Evolutionary conservation across 78 protist species (phyloP).

Genomic region (Acrasis kona): DNA sequence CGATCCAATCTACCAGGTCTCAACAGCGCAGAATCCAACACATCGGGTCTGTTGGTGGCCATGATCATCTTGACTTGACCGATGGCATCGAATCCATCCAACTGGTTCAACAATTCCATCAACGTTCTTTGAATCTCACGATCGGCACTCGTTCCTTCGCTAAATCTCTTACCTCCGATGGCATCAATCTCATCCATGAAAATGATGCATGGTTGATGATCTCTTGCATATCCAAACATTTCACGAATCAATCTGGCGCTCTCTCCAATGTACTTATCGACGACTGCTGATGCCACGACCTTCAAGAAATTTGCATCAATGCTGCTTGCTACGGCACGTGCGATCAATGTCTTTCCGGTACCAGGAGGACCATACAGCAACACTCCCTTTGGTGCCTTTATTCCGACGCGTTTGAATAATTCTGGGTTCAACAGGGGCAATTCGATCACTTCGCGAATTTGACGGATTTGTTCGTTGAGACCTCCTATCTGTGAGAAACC

Average conservation of each 20-base stretch:
- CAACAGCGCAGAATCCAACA: conserved; percentile 92
- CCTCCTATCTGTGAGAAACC: conserved; percentile 88
- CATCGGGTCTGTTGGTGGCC: conserved; percentile 99
- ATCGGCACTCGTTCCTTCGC: conserved; percentile 94
- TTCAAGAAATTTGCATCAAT: conserved; percentile 93
- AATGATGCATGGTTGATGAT: conserved; percentile 97
- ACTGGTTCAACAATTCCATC: conserved; percentile 96
- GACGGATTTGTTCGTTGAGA: conserved; percentile 87
- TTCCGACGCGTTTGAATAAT: conserved; percentile 95
- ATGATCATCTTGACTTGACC: conserved; percentile 95
- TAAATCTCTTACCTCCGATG: conserved; percentile 95
- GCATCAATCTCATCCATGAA: conserved; percentile 99
- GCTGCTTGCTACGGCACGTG: conserved; percentile 94
- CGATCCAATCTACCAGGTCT: conserved; percentile 95
- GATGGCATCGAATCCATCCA: conserved; percentile 95
- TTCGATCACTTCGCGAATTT: conserved; percentile 97
- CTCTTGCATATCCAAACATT: conserved; percentile 97
- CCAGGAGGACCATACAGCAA: conserved; percentile 98
- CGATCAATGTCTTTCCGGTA: conserved; percentile 68
- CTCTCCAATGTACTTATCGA: conserved; percentile 99
- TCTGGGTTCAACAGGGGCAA: conserved; percentile 98
- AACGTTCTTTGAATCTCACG: conserved; percentile 98
- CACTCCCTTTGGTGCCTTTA: conserved; percentile 86
- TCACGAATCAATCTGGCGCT: conserved; percentile 97
- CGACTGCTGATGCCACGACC: conserved; percentile 96